Evolutionary conservation across 2,329 filamentous ascomycete species (phyloP), one percentile per base, ranked within the genome.

Genomic region (Chaetomiaceae sp.): DNA sequence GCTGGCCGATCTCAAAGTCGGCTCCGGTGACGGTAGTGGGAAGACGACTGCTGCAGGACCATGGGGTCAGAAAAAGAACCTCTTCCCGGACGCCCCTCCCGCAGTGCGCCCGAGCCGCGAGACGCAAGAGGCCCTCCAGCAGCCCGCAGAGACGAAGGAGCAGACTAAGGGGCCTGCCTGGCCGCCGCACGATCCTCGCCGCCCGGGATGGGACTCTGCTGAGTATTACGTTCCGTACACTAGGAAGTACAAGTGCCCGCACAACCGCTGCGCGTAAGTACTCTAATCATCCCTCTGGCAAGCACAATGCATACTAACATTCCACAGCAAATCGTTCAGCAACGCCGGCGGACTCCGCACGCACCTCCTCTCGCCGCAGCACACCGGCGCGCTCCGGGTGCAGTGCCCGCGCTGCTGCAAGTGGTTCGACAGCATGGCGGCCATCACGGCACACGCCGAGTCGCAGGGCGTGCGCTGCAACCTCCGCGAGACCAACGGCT

Each of bases 241-340:
- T 1, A 64, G 68, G 42, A 71, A 69, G 45, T 87, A 74, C 68
- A 70, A 66, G 50, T 87, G 83, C 51, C 83, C 82, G 0, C 74
- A 78, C 51, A 57, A 60, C 1, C 60, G 65, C 3, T 86, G 83
- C 74, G 67, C 69, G 74, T 80, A 70, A 71, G 72, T 17, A 29
- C n/a, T 19, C 22, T 31, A 14, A 6, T 23, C 8, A 9, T 15
- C 9, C 33, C 23, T 15, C 19, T n/a, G 9, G 4, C 22, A 2
- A 3, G 15, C 6, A 34, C n/a, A 20, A 2, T 17, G 27, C 19
- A 4, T 7, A 36, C 25, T 36, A 33, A 46, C 33, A 44, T 19
- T 2, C 23, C 11, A 20, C 51, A 78, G 75, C 1, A 76, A 75
- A 53, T 67, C 66, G 2, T 77, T 74, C 63, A 67, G 68, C 34